These are phyloP conservation scores for Phialophora tarda DNA, from an alignment of 2,329 filamentous ascomycete genomes.

Conservation along the genomic window DNA sequence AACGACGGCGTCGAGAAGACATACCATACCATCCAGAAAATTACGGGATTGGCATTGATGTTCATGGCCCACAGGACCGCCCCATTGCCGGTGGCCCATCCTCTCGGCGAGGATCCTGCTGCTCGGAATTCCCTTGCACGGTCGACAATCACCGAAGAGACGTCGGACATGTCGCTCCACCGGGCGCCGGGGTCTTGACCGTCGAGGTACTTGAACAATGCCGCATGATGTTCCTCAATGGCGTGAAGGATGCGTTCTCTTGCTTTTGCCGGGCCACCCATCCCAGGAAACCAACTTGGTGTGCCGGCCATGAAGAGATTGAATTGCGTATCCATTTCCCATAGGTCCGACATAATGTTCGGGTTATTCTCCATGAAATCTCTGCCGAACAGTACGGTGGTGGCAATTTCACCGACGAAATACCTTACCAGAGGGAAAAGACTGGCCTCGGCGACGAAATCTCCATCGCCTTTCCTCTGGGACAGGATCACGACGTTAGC, in stretches of 20 bases:
- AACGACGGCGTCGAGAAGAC: constrained; percentile 52
- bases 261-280: constrained; percentile 56
- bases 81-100: constrained; percentile 51
- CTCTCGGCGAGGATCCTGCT: constrained; percentile 35
- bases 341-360: constrained; percentile 60
- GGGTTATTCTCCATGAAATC: constrained; percentile 60
- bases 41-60: constrained; percentile 58
- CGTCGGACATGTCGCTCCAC: constrained; percentile 57
- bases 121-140: constrained; percentile 50
- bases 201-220: constrained; percentile 51
- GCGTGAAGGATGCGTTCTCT: constrained; percentile 50
- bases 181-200: constrained; percentile 51
- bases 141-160: constrained; percentile 53
- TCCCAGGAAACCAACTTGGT: constrained; percentile 60
- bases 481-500: constrained; percentile 53
- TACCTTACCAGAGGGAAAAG: constrained; percentile 61
- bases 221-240: constrained; percentile 51
- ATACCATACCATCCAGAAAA: constrained; percentile 59
- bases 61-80: constrained; percentile 58
- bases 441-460: constrained; percentile 57
- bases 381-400: constrained; percentile 58
- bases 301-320: constrained; percentile 60
- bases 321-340: constrained; percentile 61
- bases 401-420: constrained; percentile 59
- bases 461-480: constrained; percentile 36